Percentiles rank a stretch among this genome's conserved stretches.
These are phyloP conservation scores for Tricholoma matsutake DNA, from an alignment of 768 basidiomycete genomes.

Conservation along the genomic window DNA sequence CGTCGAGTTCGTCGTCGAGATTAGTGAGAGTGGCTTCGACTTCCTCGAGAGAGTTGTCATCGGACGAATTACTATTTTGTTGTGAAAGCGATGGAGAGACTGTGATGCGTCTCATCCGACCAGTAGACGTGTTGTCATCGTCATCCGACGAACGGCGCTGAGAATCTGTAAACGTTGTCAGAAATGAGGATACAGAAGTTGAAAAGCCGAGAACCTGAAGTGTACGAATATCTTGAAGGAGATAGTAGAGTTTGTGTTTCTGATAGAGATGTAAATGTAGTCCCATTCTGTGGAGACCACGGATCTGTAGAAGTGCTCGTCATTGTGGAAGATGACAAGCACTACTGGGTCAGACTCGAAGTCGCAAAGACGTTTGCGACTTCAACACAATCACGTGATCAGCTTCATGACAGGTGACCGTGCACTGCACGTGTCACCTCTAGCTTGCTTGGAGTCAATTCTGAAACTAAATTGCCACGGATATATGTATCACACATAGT, in stretches of 20 bases:
- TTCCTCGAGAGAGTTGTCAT: constrained; percentile 64
- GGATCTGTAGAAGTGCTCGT: constrained; percentile 42
- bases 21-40: constrained; percentile 67
- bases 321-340: constrained; percentile 27
- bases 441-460: no score
- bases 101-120: constrained; percentile 49
- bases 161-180: constrained; percentile 32
- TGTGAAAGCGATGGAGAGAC: constrained; percentile 49
- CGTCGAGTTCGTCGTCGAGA: constrained; percentile 65
- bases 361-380: constrained; percentile 15
- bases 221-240: constrained; percentile 58
- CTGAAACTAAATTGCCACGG: no score
- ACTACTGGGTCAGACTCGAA: constrained; percentile 2
- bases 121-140: constrained; percentile 37
- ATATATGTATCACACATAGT: no score
- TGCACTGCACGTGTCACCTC: no score
- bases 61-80: constrained; percentile 34
- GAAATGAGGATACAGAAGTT: constrained; percentile 1
- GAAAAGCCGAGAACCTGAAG: constrained; percentile 44
- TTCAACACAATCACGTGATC: constrained; percentile 12
- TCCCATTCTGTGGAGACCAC: constrained; percentile 63
- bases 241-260: constrained; percentile 54
- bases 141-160: constrained; percentile 48
- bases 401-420: constrained; percentile 40
- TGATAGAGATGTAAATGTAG: constrained; percentile 51